These are phyloP conservation scores for Penicillium brasilianum DNA, from an alignment of 2,329 filamentous ascomycete genomes.

Conservation along the genomic window DNA sequence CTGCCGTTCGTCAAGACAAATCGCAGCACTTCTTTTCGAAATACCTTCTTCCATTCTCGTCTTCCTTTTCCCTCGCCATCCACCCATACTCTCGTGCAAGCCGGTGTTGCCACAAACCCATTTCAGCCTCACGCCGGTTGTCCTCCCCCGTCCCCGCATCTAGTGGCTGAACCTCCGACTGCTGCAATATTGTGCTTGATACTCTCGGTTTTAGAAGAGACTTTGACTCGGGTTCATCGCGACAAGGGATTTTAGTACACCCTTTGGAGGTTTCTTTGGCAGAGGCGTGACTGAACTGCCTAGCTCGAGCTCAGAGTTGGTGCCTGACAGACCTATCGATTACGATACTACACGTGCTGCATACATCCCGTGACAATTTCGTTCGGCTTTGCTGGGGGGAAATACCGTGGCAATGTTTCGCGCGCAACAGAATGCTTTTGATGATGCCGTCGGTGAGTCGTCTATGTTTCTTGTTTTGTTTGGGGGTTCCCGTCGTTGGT, in stretches of 20 bases:
- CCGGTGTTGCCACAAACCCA: slow-evolving; percentile 5
- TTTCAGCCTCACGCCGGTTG: slow-evolving; percentile 11
- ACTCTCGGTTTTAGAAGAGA: background rate
- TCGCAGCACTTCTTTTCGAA: background rate
- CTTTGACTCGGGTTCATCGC: no score
- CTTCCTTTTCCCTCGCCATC: background rate
- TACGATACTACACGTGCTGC: slow-evolving; percentile 7
- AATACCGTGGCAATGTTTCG: slow-evolving; percentile 57
- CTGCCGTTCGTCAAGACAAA: slow-evolving; percentile 3
- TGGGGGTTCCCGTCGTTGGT: background rate
- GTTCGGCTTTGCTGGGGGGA: slow-evolving; percentile 15
- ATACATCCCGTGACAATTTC: slow-evolving; percentile 11
- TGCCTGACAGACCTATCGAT: background rate
- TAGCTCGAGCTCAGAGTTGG: background rate
- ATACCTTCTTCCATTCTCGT: background rate
- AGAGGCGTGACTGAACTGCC: background rate
- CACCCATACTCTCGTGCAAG: background rate
- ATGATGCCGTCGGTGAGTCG: slow-evolving; percentile 69
- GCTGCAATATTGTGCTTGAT: slow-evolving; percentile 7
- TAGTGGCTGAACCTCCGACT: slow-evolving; percentile 14
- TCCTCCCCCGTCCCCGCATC: slow-evolving; percentile 29
- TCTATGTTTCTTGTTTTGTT: background rate
- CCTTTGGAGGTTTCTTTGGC: background rate
- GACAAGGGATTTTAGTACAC: background rate
- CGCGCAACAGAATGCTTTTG: slow-evolving; percentile 69